Percentiles rank a stretch among this genome's conserved stretches.
These are phyloP conservation scores for Lipomyces spencermartinsiae DNA, from an alignment of 805 yeast species.

Conservation along the genomic window DNA sequence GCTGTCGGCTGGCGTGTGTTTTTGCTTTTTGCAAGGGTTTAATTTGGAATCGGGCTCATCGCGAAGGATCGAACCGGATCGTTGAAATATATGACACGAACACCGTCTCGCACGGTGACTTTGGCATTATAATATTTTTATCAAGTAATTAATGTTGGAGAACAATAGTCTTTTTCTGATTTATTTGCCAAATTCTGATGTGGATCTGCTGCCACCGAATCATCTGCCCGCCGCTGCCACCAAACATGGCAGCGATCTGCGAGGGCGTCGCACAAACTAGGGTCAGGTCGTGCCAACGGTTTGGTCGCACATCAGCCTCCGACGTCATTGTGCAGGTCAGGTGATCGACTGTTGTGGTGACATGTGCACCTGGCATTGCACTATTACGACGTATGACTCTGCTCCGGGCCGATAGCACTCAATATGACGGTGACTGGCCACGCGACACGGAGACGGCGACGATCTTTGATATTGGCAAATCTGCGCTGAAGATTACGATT, in stretches of 20 bases:
- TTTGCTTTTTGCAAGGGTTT: background rate
- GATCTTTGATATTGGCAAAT: background rate
- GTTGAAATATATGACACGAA: background rate
- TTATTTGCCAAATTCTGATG: too few relatives aligned
- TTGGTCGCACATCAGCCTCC: too few relatives aligned
- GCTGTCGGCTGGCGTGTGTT: background rate
- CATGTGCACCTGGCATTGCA: background rate
- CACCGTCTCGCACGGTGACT: background rate
- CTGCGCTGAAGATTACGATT: too few relatives aligned
- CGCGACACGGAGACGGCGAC: background rate
- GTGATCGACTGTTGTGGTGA: background rate
- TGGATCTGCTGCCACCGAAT: too few relatives aligned
- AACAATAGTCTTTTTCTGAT: background rate
- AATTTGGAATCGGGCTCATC: background rate
- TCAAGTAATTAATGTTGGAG: background rate
- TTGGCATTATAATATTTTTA: background rate
- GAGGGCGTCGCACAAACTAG: background rate
- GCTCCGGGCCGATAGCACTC: background rate
- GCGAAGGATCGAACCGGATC: background rate
- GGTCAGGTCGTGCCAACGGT: too few relatives aligned
- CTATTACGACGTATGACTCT: background rate
- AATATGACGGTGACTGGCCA: background rate
- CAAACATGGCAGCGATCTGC: slow-evolving; percentile 5
- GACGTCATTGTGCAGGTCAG: background rate
- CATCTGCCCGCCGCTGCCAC: background rate